Conservation (phyloP, 2,329 filamentous ascomycete genomes). For the Penicillium sp. region DNA sequence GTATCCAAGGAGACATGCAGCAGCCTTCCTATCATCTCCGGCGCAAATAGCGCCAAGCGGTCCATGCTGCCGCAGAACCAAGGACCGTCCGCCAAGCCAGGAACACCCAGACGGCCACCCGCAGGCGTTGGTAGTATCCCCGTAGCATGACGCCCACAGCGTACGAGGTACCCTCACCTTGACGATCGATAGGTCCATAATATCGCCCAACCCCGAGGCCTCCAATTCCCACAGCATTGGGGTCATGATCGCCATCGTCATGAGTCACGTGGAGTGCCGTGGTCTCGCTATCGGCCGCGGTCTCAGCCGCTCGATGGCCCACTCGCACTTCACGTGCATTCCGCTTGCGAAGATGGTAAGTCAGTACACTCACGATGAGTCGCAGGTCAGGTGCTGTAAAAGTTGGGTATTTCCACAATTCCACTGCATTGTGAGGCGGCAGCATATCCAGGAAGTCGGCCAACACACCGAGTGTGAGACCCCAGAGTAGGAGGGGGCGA, state of each 20-base stretch:
- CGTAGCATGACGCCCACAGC: slow-evolving; percentile 38
- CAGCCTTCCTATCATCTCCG: not conserved
- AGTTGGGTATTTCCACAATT: slow-evolving; percentile 62
- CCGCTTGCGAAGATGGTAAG: slow-evolving; percentile 50
- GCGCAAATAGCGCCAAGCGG: slow-evolving; percentile 26
- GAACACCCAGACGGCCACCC: slow-evolving; percentile 37
- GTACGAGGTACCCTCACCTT: slow-evolving; percentile 26
- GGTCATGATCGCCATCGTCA: slow-evolving; percentile 18
- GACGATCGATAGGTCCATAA: slow-evolving; percentile 22
- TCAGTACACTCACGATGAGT: slow-evolving; percentile 55
- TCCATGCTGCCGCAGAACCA: slow-evolving; percentile 26
- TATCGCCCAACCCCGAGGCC: slow-evolving; percentile 34
- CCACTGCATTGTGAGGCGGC: slow-evolving; percentile 56
- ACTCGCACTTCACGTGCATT: slow-evolving; percentile 39
- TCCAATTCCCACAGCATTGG: slow-evolving; percentile 35
- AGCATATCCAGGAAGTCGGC: slow-evolving; percentile 63
- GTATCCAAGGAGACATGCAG: too few species aligned
- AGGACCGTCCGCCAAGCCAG: slow-evolving; percentile 33
- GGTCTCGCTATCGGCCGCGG: slow-evolving; percentile 30
- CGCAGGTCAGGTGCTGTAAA: slow-evolving; percentile 60
- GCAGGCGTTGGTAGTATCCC: slow-evolving; percentile 40
- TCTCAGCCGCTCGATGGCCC: slow-evolving; percentile 27
- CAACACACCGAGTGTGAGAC: slow-evolving; percentile 60
- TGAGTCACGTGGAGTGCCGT: slow-evolving; percentile 26
- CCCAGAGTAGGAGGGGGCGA: slow-evolving; percentile 59